Base-by-base conservation (phyloP, 2,329 filamentous ascomycete species). In the Trichoderma asperellum region DNA sequence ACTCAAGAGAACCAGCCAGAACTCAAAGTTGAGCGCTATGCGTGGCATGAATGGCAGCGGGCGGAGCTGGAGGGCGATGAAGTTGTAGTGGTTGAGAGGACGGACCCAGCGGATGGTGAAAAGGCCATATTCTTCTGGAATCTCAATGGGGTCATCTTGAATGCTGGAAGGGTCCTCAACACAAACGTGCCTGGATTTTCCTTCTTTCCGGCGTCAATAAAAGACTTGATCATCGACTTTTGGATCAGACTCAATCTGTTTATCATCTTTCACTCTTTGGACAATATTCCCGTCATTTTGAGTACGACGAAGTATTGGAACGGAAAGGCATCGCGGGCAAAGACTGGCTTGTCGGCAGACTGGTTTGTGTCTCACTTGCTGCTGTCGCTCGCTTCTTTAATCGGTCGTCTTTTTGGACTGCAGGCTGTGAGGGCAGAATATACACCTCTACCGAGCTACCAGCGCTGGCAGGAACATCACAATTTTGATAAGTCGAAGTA, bases 101-200 rank as follows among this genome's bases (percentile, higher is more conserved):
- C 83, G 0, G 79, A 82, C 18, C 84, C 84, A 0, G 74, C 68
- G 5, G 83, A 85, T 64, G 79, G 81, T 0, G 73, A 77, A 12
- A 86, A 86, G 73, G 77, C 81, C 2, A 70, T 83, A 0, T 86
- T 86, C 74, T 86, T 86, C 71, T 81, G 83, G 77, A 85, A 85
- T 62, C 68, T 86, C 32, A 85, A 85, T 53, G 80, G 80, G 0
- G 74, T 82, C 3, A 76, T 82, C 16, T 72, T 83, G 24, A 57
- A 75, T 11, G 71, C 74, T 0, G 71, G 72, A 0, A 69, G 56
- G 18, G 18, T 73, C 2, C 2, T 74, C 1, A 43, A 2, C 4
- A 67, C 56, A 1, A 37, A 65, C 18, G 55, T 64, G 1, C 60
- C 59, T 0, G 0, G 72, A 0, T 16, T 73, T 2, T 70, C 70